phyloP scores from a whole-genome alignment of 23 red algal species.

The Gracilariopsis chorda region DNA sequence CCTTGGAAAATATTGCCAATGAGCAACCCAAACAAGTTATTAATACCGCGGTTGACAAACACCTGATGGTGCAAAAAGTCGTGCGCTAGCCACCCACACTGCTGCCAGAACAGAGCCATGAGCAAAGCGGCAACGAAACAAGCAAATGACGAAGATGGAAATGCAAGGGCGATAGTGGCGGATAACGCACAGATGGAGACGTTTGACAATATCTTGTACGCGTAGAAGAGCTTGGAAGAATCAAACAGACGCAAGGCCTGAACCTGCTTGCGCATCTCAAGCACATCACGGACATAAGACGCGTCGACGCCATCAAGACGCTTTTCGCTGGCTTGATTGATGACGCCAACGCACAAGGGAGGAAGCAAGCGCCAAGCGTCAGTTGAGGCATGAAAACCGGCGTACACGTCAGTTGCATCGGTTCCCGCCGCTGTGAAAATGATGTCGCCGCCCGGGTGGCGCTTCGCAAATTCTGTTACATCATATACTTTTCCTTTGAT shows the following conservation, averaged over 20 bases:
- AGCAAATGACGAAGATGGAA: neutral
- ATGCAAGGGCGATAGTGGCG: constrained; percentile 16
- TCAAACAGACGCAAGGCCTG: constrained; percentile 49
- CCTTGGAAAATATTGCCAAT: constrained; percentile 88
- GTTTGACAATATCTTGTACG: constrained; percentile 46
- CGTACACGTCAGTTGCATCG: constrained; percentile 86
- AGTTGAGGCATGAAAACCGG: constrained; percentile 66
- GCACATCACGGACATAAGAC: constrained; percentile 47
- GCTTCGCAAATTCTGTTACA: constrained; percentile 68
- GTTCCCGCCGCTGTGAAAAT: constrained; percentile 66
- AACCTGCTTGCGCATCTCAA: constrained; percentile 52
- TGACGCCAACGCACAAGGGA: constrained; percentile 47
- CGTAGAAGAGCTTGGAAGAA: constrained; percentile 71
- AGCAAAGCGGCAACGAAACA: constrained; percentile 37
- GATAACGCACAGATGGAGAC: constrained; percentile 37
- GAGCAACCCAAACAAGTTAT: constrained; percentile 69
- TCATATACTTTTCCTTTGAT: constrained; percentile 77
- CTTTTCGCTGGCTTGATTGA: neutral
- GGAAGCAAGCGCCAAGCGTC: constrained; percentile 53
- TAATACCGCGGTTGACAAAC: constrained; percentile 53
- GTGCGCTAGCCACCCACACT: constrained; percentile 87
- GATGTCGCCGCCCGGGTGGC: constrained; percentile 86
- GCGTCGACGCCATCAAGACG: neutral
- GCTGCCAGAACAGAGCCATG: constrained; percentile 86
- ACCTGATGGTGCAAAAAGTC: constrained; percentile 92